A percentile compares a stretch with the other conserved stretches of the same genome.
Evolutionary conservation across 345 rosid species (phyloP).

Genomic region (Melaleuca alternifolia): DNA sequence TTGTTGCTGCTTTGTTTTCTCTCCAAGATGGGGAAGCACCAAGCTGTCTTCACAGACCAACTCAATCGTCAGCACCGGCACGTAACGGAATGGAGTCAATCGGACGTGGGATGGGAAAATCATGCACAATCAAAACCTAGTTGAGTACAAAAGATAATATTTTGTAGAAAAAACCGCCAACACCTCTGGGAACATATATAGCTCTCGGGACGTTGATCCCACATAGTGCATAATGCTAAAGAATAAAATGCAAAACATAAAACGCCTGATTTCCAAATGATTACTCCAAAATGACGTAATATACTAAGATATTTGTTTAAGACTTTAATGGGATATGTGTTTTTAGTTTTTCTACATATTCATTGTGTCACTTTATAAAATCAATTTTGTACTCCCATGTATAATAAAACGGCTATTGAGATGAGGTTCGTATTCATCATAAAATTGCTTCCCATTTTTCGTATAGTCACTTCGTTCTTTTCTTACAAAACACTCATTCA

Average conservation of each 20-base stretch:
- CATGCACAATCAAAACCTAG: neutral
- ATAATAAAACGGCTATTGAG: too few relatives aligned
- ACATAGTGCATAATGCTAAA: neutral
- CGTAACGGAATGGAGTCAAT: neutral
- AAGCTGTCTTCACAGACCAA: neutral
- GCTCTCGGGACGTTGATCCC: neutral
- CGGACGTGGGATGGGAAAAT: neutral
- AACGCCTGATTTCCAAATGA: too few relatives aligned
- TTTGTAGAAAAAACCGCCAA: neutral
- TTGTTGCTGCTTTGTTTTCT: neutral
- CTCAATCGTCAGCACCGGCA: neutral
- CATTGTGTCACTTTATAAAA: neutral
- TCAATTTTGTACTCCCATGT: neutral
- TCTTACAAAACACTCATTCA: neutral
- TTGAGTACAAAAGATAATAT: neutral
- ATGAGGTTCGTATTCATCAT: neutral
- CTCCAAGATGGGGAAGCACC: neutral
- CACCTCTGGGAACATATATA: too few relatives aligned
- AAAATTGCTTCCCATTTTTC: neutral
- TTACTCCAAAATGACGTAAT: too few relatives aligned
- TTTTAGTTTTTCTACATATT: too few relatives aligned
- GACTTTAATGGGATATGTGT: too few relatives aligned
- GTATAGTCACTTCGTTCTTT: neutral
- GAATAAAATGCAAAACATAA: too few relatives aligned
- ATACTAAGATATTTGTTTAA: too few relatives aligned